These are phyloP conservation scores for Candida quercuum DNA, from an alignment of 805 yeast species.

Conservation along the genomic window DNA sequence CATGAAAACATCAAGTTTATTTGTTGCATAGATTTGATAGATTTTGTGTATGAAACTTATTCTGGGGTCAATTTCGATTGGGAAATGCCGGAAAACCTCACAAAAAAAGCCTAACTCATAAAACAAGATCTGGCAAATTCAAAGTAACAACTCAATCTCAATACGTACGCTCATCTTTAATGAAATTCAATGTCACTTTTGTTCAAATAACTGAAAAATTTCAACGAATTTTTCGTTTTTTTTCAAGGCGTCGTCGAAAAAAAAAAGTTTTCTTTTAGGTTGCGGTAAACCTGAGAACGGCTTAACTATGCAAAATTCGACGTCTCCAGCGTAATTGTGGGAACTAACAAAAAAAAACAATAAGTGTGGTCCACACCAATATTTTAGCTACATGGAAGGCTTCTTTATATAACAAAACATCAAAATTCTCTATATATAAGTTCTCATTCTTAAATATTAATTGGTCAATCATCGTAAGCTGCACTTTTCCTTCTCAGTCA, in stretches of 20 bases:
- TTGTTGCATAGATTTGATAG: too few species aligned
- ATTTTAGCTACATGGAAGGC: too few species aligned
- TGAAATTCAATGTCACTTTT: not conserved
- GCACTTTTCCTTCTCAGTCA: not conserved
- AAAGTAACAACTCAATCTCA: not conserved
- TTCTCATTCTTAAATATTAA: too few species aligned
- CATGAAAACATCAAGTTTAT: too few species aligned
- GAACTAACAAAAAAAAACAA: not conserved
- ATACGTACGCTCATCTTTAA: slow-evolving; percentile 17
- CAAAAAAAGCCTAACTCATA: too few species aligned
- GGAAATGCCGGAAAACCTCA: too few species aligned
- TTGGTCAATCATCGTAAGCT: not conserved
- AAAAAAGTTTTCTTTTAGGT: slow-evolving; percentile 7
- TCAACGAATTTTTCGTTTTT: not conserved
- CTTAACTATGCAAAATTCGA: not conserved
- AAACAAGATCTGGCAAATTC: too few species aligned
- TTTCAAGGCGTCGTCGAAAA: slow-evolving; percentile 19
- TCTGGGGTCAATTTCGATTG: too few species aligned
- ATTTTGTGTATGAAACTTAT: too few species aligned
- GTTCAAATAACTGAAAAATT: not conserved
- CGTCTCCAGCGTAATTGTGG: not conserved
- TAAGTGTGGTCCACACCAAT: not conserved
- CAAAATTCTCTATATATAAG: not conserved
- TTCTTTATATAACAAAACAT: not conserved
- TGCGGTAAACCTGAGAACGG: slow-evolving; percentile 16